These are phyloP conservation scores for Paramecium biaurelia DNA, from an alignment of 73 alveolate genomes.

Conservation along the genomic window DNA sequence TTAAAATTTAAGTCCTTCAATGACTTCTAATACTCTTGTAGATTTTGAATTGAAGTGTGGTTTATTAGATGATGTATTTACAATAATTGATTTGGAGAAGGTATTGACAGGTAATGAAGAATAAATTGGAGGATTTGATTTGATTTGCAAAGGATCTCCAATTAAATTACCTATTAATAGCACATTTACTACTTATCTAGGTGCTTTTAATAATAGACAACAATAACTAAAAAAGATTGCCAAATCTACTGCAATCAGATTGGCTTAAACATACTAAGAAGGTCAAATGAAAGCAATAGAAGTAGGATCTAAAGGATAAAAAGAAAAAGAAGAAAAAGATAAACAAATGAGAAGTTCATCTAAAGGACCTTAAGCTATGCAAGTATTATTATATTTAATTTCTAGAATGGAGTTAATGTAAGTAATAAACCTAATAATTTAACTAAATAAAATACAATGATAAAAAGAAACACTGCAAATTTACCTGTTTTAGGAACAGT, in stretches of 20 bases:
- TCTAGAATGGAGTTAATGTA: neutral
- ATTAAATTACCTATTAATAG: conserved; percentile 88
- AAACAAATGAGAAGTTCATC: conserved; percentile 50
- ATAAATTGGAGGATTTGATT: conserved; percentile 99
- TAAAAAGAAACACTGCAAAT: conserved; percentile 8
- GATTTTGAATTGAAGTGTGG: conserved; percentile 96
- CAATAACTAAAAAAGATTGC: conserved; percentile 94
- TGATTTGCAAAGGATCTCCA: conserved; percentile 92
- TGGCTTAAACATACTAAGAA: conserved; percentile 72
- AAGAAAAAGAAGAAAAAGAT: conserved; percentile 24
- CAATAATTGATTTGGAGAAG: conserved; percentile 88
- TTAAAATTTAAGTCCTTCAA: conserved; percentile 82
- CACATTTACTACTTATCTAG: conserved; percentile 90
- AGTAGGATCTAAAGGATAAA: neutral
- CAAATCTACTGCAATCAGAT: conserved; percentile 93
- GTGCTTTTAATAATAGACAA: conserved; percentile 95
- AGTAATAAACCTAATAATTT: neutral
- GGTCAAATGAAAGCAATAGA: conserved; percentile 29
- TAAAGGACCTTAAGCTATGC: conserved; percentile 43
- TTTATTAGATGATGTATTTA: conserved; percentile 98
- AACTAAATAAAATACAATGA: neutral
- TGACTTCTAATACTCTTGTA: conserved; percentile 97
- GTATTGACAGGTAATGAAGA: conserved; percentile 98
- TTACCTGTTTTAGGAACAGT: conserved; percentile 17
- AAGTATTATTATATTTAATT: neutral